These are phyloP conservation scores for Malbranchea zuffiana DNA, from an alignment of 2,329 filamentous ascomycete genomes.

Conservation along the genomic window DNA sequence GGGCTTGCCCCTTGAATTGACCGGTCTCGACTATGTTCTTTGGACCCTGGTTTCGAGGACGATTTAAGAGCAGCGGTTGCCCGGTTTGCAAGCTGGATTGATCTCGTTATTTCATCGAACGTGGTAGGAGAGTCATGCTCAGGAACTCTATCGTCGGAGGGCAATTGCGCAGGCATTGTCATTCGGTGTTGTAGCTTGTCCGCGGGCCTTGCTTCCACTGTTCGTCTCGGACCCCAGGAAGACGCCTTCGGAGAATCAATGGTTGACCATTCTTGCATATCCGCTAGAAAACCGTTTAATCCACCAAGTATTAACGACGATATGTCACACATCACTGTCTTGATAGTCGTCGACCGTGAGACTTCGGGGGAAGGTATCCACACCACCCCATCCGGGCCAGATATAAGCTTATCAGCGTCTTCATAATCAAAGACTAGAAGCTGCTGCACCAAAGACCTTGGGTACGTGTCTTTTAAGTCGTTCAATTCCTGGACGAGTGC, in stretches of 20 bases:
- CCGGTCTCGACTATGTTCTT: constrained; percentile 49
- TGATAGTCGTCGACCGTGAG: constrained; percentile 67
- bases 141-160: constrained; percentile 27
- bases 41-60: constrained; percentile 33
- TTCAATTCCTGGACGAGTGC: constrained; percentile 53
- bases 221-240: constrained; percentile 41
- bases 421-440: constrained; percentile 70
- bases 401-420: constrained; percentile 44
- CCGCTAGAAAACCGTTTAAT: constrained; percentile 62
- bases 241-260: constrained; percentile 61
- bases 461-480: constrained; percentile 59
- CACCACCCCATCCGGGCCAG: constrained; percentile 52
- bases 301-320: constrained; percentile 63
- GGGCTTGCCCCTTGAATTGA: constrained; percentile 54
- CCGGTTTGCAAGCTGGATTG: constrained; percentile 30
- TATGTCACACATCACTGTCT: constrained; percentile 68
- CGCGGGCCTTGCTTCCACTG: constrained; percentile 35
- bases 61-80: constrained; percentile 30
- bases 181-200: constrained; percentile 59
- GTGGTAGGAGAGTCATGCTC: constrained; percentile 41
- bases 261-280: constrained; percentile 58
- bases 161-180: constrained; percentile 61
- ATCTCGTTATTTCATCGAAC: constrained; percentile 42
- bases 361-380: constrained; percentile 57
- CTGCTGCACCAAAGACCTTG: constrained; percentile 65